Base-by-base conservation (phyloP, 2,329 filamentous ascomycete genomes). In the Dothistroma septosporum region DNA sequence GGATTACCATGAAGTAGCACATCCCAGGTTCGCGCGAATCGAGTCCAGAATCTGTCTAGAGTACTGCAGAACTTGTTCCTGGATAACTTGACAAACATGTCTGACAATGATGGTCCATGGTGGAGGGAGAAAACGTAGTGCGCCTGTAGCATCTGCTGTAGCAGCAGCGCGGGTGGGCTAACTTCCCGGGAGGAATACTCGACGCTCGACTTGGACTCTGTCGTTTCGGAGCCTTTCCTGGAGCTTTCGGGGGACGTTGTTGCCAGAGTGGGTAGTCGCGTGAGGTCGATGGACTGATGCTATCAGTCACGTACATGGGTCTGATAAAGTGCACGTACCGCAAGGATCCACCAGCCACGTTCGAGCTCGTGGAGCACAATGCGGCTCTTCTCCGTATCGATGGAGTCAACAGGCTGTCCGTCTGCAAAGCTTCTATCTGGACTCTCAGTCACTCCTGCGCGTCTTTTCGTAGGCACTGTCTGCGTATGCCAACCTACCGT, bases 181-280 rank as follows among this genome's bases (percentile, higher is more conserved):
- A 99, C 86, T 76, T 99, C 94, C 62, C 92, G 86, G 3, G 90
- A 88, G 1, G 93, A 97, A 77, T 94, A 96, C 75, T 97, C 91
- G 61, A 86, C 80, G 44, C 77, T 76, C 37, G 79, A 76, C 31
- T 67, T 67, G 6, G 64, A 31, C 22, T 64, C 60, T 8, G 61
- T 53, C 48, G 69, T 69, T 2, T 61, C 61, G 22, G 57, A 32
- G 32, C 63, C 70, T 53, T 58, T 70, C 62, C 62, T 72, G 37
- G 64, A 64, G 41, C 54, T 66, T 57, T 59, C 74, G 9, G 66
- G 53, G 49, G 76, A 62, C 21, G 76, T 66, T 53, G 70, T 79
- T 62, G 68, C 35, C 9, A 69, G 60, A 7, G 82, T 79, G 21
- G 87, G 87, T 4, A 92, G 79, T 61, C 87, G 87, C 28, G 91